Percentiles rank a stretch among this genome's conserved stretches.
phyloP scores from a whole-genome alignment of 2,329 filamentous ascomycete genomes.

The Phyllosticta paracitricarpa region DNA sequence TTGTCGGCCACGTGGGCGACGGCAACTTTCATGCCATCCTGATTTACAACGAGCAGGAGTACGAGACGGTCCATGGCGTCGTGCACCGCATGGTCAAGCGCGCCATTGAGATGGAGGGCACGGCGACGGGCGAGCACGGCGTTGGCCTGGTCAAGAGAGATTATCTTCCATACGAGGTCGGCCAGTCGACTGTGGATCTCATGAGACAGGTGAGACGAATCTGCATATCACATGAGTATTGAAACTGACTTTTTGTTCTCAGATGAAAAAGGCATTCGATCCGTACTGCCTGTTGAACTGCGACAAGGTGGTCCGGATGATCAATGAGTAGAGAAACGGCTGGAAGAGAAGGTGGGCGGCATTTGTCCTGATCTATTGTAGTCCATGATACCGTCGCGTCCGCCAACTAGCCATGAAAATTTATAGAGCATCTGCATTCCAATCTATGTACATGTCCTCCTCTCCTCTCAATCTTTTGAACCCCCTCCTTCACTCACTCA shows the following conservation, averaged over 20 bases:
- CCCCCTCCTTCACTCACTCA: too few relatives aligned
- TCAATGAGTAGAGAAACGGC: neutral
- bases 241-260: conserved; percentile 1
- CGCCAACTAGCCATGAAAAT: too few relatives aligned
- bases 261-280: conserved; percentile 75
- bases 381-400: too few relatives aligned
- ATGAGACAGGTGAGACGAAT: conserved; percentile 60
- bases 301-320: conserved; percentile 51
- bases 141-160: conserved; percentile 78
- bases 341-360: neutral
- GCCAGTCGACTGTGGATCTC: conserved; percentile 62
- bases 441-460: too few relatives aligned
- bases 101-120: conserved; percentile 75
- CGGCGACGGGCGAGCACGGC: conserved; percentile 77
- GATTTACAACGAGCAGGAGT: conserved; percentile 55
- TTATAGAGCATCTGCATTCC: too few relatives aligned
- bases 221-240: too few relatives aligned
- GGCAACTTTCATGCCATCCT: conserved; percentile 65
- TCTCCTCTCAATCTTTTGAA: too few relatives aligned
- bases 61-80: conserved; percentile 55
- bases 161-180: conserved; percentile 70
- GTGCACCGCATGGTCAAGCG: conserved; percentile 80
- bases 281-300: conserved; percentile 58
- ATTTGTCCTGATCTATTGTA: too few relatives aligned
- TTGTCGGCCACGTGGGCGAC: conserved; percentile 66